Evolutionary conservation across 352 stramenopile genomes (phyloP).

Genomic region (Phytophthora tentaculata): DNA sequence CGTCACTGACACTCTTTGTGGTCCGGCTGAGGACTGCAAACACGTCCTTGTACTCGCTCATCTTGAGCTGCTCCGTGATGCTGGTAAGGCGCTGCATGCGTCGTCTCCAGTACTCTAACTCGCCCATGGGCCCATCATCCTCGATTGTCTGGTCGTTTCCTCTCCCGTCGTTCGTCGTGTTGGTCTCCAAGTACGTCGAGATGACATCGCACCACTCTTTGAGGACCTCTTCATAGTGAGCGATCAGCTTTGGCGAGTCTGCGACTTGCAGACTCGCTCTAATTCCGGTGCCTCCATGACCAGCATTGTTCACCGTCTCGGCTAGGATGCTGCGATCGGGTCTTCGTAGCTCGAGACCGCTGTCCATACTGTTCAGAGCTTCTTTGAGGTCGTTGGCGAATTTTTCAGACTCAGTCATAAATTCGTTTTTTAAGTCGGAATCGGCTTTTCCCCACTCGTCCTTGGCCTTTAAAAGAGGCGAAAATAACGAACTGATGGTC

Average conservation of each 20-base stretch:
- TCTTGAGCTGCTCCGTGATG: conserved; percentile 98
- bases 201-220: conserved; percentile 98
- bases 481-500: conserved; percentile 88
- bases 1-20: conserved; percentile 86
- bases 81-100: conserved; percentile 98
- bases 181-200: conserved; percentile 93
- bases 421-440: conserved; percentile 91
- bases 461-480: conserved; percentile 92
- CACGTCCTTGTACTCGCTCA: conserved; percentile 96
- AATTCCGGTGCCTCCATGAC: conserved; percentile 46
- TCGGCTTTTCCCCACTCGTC: conserved; percentile 97
- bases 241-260: conserved; percentile 91
- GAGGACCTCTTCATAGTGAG: conserved; percentile 95
- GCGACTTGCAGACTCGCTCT: conserved; percentile 67
- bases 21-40: conserved; percentile 92
- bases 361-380: conserved; percentile 95
- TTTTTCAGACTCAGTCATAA: conserved; percentile 95
- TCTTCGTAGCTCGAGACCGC: conserved; percentile 92
- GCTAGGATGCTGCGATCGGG: conserved; percentile 82
- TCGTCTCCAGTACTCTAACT: conserved; percentile 97
- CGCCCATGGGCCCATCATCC: conserved; percentile 94
- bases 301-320: conserved; percentile 55
- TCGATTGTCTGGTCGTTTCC: conserved; percentile 75
- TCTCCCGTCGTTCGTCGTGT: conserved; percentile 68
- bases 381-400: conserved; percentile 96